Evolutionary conservation across 441 rosid genomes (phyloP).

Genomic region (Metrosideros polymorpha): DNA sequence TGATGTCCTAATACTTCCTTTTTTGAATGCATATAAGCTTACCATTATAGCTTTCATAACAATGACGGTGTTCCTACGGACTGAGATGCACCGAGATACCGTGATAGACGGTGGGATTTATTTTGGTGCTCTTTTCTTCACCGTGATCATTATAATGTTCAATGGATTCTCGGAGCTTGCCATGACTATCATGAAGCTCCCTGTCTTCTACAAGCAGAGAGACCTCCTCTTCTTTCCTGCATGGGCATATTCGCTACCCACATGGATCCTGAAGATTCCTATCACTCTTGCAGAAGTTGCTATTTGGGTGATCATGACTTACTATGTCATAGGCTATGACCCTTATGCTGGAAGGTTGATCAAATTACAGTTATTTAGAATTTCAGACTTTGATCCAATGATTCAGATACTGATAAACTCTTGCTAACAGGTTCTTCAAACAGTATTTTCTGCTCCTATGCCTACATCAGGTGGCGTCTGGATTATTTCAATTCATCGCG

Average conservation of each 20-base stretch:
- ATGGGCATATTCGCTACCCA: conserved; percentile 65
- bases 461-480: conserved; percentile 64
- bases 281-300: conserved; percentile 48
- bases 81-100: conserved; percentile 41
- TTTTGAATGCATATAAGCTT: conserved; percentile 25
- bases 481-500: conserved; percentile 49
- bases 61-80: conserved; percentile 60
- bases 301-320: conserved; percentile 55
- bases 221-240: conserved; percentile 63
- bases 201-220: conserved; percentile 83
- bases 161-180: conserved; percentile 67
- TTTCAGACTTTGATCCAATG: not conserved
- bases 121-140: conserved; percentile 55
- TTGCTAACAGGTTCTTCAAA: conserved; percentile 50
- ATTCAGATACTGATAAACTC: not conserved
- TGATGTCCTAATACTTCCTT: not conserved
- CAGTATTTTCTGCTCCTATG: conserved; percentile 47
- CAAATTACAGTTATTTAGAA: not conserved
- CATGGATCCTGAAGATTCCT: conserved; percentile 77
- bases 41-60: conserved; percentile 22
- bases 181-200: conserved; percentile 70
- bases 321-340: conserved; percentile 75
- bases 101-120: conserved; percentile 43
- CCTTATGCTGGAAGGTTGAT: conserved; percentile 51
- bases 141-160: conserved; percentile 42